phyloP scores from a whole-genome alignment of 768 basidiomycete species.

The Mycena epipterygia region DNA sequence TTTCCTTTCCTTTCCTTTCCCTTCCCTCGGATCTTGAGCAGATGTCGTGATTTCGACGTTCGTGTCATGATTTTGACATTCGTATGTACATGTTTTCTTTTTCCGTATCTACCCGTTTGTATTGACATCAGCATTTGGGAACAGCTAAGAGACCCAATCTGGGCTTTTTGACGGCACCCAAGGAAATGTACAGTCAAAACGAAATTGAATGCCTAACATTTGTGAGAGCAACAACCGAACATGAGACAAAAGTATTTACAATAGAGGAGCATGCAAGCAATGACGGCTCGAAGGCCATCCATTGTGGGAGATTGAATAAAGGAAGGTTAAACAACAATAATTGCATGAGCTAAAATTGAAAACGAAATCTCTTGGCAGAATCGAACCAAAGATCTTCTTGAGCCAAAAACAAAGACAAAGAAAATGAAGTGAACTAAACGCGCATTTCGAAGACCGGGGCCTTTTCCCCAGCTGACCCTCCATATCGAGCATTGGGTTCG shows the following conservation, averaged over 20 bases:
- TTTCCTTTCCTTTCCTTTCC: constrained; percentile 1
- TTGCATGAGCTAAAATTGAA: constrained; percentile 10
- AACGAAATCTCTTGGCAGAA: constrained; percentile 4
- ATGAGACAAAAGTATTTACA: constrained; percentile 2
- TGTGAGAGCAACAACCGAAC: constrained; percentile 15
- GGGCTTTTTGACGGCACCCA: constrained; percentile 1
- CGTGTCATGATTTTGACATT: constrained; percentile 11
- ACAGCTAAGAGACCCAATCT: background rate
- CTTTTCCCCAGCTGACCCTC: constrained; percentile 15
- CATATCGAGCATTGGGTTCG: constrained; percentile 15
- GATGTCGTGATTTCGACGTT: constrained; percentile 9
- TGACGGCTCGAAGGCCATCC: constrained; percentile 4
- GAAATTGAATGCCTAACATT: background rate
- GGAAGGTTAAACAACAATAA: constrained; percentile 1
- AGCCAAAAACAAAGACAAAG: constrained; percentile 11
- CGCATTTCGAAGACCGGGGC: background rate
- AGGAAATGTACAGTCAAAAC: background rate
- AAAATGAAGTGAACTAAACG: constrained; percentile 12
- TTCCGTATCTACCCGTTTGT: constrained; percentile 11
- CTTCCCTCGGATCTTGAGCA: constrained; percentile 12
- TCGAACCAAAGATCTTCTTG: constrained; percentile 3
- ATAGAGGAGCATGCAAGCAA: constrained; percentile 10
- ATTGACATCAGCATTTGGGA: constrained; percentile 4
- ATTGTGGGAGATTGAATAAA: constrained; percentile 3
- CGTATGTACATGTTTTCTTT: constrained; percentile 5